Conservation (phyloP, 306 rosid genomes). For the Castanea crenata region DNA sequence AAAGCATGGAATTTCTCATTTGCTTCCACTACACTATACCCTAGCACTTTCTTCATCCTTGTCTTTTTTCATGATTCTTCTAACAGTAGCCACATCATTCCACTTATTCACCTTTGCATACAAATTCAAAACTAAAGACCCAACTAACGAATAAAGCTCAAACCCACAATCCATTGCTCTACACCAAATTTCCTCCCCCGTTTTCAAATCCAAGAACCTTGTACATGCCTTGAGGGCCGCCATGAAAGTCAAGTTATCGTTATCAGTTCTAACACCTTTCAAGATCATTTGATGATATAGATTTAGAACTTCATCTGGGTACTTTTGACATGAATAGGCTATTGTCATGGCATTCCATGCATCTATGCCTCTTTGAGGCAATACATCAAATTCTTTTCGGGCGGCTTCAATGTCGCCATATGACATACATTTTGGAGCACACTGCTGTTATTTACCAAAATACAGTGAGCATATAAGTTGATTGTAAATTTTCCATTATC, state of each 20-base stretch:
- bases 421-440: too few species aligned
- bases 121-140: constrained; percentile 41
- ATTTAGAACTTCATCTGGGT: constrained; percentile 28
- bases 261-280: constrained; percentile 35
- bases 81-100: constrained; percentile 27
- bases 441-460: too few species aligned
- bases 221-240: constrained; percentile 39
- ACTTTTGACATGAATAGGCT: constrained; percentile 31
- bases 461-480: too few species aligned
- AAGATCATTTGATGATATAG: constrained; percentile 28
- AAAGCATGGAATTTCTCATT: constrained; percentile 42
- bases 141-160: constrained; percentile 36
- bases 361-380: constrained; percentile 26
- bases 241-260: constrained; percentile 27
- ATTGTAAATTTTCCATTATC: too few species aligned
- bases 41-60: constrained; percentile 33
- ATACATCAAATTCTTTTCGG: constrained; percentile 34
- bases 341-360: constrained; percentile 43
- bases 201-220: constrained; percentile 24
- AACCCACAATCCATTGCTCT: constrained; percentile 31
- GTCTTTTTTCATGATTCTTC: constrained; percentile 28
- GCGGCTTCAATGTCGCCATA: constrained; percentile 17
- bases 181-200: constrained; percentile 46
- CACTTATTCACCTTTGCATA: too few species aligned
- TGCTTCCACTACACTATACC: constrained; percentile 36